Evolutionary conservation across 768 basidiomycete genomes (phyloP).

Genomic region (Suillus placidus): DNA sequence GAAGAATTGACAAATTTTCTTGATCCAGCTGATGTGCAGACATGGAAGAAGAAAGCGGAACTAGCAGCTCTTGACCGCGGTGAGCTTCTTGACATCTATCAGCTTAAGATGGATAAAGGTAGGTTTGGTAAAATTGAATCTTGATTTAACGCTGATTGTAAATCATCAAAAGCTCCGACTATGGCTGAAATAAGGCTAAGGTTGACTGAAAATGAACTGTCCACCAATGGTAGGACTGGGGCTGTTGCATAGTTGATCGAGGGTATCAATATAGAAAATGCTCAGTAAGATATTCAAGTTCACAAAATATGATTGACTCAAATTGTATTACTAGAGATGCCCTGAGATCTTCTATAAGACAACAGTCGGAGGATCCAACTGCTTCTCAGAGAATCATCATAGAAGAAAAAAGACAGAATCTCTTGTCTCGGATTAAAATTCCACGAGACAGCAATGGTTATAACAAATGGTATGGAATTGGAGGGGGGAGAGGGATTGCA

Average conservation of each 20-base stretch:
- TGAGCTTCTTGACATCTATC: constrained; percentile 6
- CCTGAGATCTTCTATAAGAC: neutral
- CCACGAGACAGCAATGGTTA: neutral
- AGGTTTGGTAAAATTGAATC: neutral
- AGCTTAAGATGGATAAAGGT: constrained; percentile 12
- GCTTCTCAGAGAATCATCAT: constrained; percentile 2
- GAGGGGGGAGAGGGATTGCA: neutral
- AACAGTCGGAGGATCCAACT: neutral
- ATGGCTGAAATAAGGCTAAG: constrained; percentile 8
- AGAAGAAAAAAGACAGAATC: constrained; percentile 6
- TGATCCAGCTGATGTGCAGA: neutral
- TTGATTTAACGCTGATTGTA: neutral
- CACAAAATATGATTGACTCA: neutral
- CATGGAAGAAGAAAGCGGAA: neutral
- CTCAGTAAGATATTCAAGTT: constrained; percentile 7
- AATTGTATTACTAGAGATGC: constrained; percentile 6
- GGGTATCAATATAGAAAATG: constrained; percentile 13
- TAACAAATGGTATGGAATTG: neutral
- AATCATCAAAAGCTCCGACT: constrained; percentile 1
- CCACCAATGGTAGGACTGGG: neutral
- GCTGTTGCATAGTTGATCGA: constrained; percentile 3
- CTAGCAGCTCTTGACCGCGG: neutral
- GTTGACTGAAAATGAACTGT: neutral
- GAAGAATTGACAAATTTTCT: constrained; percentile 1
- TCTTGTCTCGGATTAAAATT: constrained; percentile 2